These are phyloP conservation scores for Lachancea dasiensis DNA, from an alignment of 805 yeast species.

Conservation along the genomic window DNA sequence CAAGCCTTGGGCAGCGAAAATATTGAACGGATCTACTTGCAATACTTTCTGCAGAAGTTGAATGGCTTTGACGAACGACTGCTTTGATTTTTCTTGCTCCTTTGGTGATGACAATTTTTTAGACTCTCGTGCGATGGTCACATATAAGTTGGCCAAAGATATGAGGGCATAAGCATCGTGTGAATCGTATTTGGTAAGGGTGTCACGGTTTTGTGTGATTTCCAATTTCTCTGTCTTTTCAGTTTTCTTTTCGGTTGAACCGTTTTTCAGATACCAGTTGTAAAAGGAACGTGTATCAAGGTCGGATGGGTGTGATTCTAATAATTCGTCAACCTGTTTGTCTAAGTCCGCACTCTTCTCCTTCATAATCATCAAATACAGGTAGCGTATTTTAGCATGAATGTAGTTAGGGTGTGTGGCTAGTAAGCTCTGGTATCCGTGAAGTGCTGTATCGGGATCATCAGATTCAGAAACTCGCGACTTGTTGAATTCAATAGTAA, in stretches of 20 bases:
- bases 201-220: conserved; percentile 75
- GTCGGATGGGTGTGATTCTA: conserved; percentile 51
- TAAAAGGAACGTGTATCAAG: conserved; percentile 84
- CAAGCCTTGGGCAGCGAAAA: conserved; percentile 96
- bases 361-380: conserved; percentile 53
- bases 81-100: conserved; percentile 50
- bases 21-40: conserved; percentile 74
- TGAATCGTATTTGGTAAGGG: conserved; percentile 72
- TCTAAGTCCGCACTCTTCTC: conserved; percentile 41
- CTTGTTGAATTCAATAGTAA: conserved; percentile 60
- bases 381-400: conserved; percentile 66
- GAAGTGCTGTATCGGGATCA: conserved; percentile 23
- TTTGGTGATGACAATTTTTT: conserved; percentile 38
- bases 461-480: conserved; percentile 67
- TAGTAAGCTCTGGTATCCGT: conserved; percentile 50
- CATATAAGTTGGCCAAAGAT: conserved; percentile 84
- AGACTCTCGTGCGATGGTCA: conserved; percentile 72
- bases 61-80: conserved; percentile 81
- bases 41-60: conserved; percentile 87
- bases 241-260: conserved; percentile 41
- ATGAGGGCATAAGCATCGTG: conserved; percentile 88
- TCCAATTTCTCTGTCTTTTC: conserved; percentile 53
- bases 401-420: conserved; percentile 60
- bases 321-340: conserved; percentile 47
- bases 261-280: conserved; percentile 75